phyloP scores from a whole-genome alignment of 352 stramenopile species.

The Pythium biforme region DNA sequence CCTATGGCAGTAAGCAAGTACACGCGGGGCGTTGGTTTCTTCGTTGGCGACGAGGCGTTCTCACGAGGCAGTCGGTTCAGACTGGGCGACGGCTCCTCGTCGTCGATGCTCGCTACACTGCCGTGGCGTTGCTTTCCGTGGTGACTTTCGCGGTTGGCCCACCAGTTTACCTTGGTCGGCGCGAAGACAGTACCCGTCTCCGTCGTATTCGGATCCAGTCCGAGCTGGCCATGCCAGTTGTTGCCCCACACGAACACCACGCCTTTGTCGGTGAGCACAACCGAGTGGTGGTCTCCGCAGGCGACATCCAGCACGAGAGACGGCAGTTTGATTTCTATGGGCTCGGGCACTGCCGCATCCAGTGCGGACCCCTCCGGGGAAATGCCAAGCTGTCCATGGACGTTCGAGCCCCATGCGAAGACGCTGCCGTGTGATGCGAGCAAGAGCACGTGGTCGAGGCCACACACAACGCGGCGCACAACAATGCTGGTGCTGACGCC shows the following conservation, averaged over 20 bases:
- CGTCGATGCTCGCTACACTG: neutral
- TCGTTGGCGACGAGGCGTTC: neutral
- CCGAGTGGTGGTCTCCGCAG: conserved; percentile 63
- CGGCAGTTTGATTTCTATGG: conserved; percentile 25
- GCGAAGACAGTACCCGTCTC: conserved; percentile 22
- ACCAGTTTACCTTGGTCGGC: conserved; percentile 26
- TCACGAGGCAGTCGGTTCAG: neutral
- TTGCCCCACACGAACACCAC: conserved; percentile 56
- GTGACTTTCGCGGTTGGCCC: neutral
- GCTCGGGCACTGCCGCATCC: conserved; percentile 27
- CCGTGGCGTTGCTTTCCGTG: neutral
- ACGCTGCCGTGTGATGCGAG: conserved; percentile 31
- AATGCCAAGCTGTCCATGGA: conserved; percentile 64
- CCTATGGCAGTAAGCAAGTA: conserved; percentile 27
- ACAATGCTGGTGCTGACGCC: neutral
- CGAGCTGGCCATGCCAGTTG: conserved; percentile 74
- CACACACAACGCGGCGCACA: conserved; percentile 45
- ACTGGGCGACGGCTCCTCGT: neutral
- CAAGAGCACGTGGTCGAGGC: conserved; percentile 38
- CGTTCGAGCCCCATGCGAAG: conserved; percentile 64
- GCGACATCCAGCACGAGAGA: conserved; percentile 39
- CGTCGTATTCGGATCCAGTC: conserved; percentile 32
- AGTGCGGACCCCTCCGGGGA: conserved; percentile 19
- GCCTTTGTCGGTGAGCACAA: conserved; percentile 53
- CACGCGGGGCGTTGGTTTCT: neutral